Base-by-base conservation (phyloP, 1,139 yeast species). In the Yamadazyma conglobata region DNA sequence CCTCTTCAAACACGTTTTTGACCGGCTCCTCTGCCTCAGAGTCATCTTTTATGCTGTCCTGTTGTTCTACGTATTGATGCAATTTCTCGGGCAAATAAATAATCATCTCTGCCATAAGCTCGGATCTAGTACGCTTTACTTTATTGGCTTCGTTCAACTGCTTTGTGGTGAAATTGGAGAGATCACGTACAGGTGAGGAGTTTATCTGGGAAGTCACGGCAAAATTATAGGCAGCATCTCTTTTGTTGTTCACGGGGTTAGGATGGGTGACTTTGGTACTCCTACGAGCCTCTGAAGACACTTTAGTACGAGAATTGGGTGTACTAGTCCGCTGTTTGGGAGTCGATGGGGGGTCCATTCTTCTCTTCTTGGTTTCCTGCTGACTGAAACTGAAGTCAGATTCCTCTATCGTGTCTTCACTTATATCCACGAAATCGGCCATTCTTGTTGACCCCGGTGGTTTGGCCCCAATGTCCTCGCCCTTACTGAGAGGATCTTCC, bases 71-170 rank as follows among this genome's bases (percentile, higher is more conserved):
- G 10, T 14, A 11, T 41, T 22, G 17, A 23, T 29, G 15, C 19
- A 24, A 19, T 5, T 11, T 6, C 10, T 18, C 12, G 2, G 39
- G 45, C 2, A 72, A 45, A 46, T 52, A 42, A 33, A 79, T 39
- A 5, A 64, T 58, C 69, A 80, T 75, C 40, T 74, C 77, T 3
- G 56, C 45, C 22, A 74, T 48, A 6, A 78, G 52, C 24, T 74
- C 79, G 5, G 66, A 75, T 43, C 73, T 76, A 22, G 66, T 57
- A 25, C 76, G 53, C 2, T 56, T 61, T 1, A 58, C 62, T 41
- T 61, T 70, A 47, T 81, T 81, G 1, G 66, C 79, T 20, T 65
- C 70, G 23, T 64, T 69, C 27, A 77, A 57, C 18, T 61, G 56
- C 30, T 60, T 60, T 7, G 49, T 32, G 3, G 60, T 38, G 24